phyloP scores from a whole-genome alignment of 129 eudicot species.

The Erigeron canadensis region DNA sequence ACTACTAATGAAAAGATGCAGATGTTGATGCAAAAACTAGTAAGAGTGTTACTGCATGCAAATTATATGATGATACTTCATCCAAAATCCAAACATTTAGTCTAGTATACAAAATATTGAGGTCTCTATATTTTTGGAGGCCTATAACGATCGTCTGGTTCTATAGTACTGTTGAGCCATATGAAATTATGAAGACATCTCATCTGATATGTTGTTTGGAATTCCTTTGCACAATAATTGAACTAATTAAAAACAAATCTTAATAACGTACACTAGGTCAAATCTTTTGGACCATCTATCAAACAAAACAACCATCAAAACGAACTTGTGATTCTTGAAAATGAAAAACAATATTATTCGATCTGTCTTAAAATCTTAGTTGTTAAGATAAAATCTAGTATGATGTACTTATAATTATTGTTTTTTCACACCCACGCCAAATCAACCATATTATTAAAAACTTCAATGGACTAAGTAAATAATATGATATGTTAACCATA shows the following conservation, averaged over 20 bases:
- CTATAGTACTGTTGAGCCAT: no score
- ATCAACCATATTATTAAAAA: background rate
- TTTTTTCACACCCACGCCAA: background rate
- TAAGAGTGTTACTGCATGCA: no score
- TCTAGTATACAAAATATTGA: no score
- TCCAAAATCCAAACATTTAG: no score
- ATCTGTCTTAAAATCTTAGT: background rate
- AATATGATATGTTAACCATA: background rate
- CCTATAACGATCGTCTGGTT: no score
- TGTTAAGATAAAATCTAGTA: background rate
- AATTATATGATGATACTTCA: no score
- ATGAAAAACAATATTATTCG: background rate
- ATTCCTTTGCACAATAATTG: background rate
- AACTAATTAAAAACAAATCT: background rate
- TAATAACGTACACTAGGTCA: no score
- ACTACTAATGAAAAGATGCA: no score
- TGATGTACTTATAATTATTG: background rate
- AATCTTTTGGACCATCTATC: background rate
- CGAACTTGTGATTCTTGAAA: background rate
- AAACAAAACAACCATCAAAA: background rate
- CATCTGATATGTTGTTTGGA: no score
- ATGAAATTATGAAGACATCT: no score
- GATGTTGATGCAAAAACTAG: no score
- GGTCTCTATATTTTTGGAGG: no score
- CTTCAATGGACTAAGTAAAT: background rate